Evolutionary conservation across 148 eudicot species (phyloP), one percentile per base, ranked within the genome.

Genomic region (Chenopodium album): DNA sequence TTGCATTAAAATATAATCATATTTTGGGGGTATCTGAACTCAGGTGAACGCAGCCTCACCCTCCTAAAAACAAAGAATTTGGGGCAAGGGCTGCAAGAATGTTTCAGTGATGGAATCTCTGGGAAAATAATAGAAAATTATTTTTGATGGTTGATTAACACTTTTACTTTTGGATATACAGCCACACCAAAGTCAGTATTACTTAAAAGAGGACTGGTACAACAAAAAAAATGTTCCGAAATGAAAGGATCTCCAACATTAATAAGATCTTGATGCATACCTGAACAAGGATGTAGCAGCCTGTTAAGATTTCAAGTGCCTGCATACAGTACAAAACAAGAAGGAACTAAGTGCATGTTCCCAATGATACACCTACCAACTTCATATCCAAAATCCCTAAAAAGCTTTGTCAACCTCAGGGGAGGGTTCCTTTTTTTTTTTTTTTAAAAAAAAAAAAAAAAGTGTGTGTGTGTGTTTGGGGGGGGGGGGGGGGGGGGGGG

Each of bases 271-370:
- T 20, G 54, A 77, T 50, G 29, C 78, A 82, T 67, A 96, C 99
- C 99, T 96, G 95, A 87, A 96, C 93, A 47, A 94, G 97, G 79
- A 96, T 96, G 86, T 94, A 96, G 92, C 99, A 96, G 37, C 98
- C 92, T 11, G 97, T 94, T 88, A 96, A 85, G 78, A 96, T 94
- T 87, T 96, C 99, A 84, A 96, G 91, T n/a, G 97, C 99, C 99
- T 96, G 91, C 90, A 85, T 71, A 74, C 78, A 37, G n/a, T 48
- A 17, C 80, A 34, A 76, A 50, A 3, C 26, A 26, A 26, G 0
- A 79, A 71, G 41, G 12, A 79, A 28, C 12, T 56, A 72, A 12
- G 37, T 31, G 19, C 47, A 44, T 44, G 32, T 41, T 44, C 16
- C 77, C 56, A 32, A 31, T 23, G 34, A 69, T 22, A 9, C 46